A percentile compares a stretch with the other conserved stretches of the same genome.
Conservation (phyloP, 139 green algal genomes). For the Pycnococcus provasolii region DNA sequence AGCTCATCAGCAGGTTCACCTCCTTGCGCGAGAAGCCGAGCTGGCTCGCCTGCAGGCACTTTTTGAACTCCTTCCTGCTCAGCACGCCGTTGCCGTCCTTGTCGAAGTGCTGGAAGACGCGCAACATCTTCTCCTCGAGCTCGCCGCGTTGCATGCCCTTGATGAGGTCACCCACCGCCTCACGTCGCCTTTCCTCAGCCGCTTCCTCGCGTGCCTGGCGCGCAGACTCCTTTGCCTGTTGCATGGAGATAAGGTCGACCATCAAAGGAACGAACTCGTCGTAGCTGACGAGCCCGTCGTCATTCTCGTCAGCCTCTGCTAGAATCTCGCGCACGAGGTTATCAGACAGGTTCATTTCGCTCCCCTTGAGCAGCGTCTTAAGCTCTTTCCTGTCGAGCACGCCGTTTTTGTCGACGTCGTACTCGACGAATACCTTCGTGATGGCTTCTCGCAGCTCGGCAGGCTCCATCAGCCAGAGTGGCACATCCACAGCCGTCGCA, state of each 20-base stretch:
- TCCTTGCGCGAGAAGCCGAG: conserved; percentile 49
- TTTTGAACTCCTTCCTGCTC: conserved; percentile 24
- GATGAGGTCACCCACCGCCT: conserved; percentile 27
- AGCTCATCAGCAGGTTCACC: conserved; percentile 41
- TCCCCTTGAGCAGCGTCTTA: background rate
- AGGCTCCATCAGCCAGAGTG: too few relatives aligned
- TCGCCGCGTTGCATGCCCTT: conserved; percentile 34
- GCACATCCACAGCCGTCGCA: too few relatives aligned
- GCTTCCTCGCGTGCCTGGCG: background rate
- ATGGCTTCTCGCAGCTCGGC: conserved; percentile 5
- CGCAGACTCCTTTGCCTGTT: conserved; percentile 15
- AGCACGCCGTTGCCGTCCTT: conserved; percentile 4
- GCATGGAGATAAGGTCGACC: conserved; percentile 14
- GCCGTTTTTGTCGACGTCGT: conserved; percentile 18
- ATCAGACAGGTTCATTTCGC: too few relatives aligned
- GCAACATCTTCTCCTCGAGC: conserved; percentile 14
- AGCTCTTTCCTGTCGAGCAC: conserved; percentile 6
- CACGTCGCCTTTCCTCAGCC: background rate
- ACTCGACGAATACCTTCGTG: conserved; percentile 11
- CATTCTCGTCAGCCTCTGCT: conserved; percentile 50
- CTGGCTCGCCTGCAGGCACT: conserved; percentile 38
- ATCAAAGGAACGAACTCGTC: conserved; percentile 35
- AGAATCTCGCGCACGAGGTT: conserved; percentile 37
- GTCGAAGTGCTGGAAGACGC: conserved; percentile 15
- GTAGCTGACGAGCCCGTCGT: conserved; percentile 48